Conservation (phyloP, 768 basidiomycete genomes). For the Tubosaeta sp. region DNA sequence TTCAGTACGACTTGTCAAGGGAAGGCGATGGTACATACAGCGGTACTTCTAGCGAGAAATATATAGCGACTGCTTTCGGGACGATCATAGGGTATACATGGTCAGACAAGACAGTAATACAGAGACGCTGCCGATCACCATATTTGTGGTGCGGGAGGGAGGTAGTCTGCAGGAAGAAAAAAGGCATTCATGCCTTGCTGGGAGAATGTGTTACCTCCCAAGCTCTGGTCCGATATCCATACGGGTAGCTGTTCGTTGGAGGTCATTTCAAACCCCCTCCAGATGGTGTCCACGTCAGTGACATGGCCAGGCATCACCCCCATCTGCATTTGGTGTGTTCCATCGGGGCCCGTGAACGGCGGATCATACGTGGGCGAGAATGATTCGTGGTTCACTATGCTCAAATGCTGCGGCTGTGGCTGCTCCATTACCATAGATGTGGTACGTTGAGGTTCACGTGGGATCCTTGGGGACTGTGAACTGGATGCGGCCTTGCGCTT, state of each 20-base stretch:
- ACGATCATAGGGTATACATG: slow-evolving; percentile 26
- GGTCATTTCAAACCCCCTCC: slow-evolving; percentile 70
- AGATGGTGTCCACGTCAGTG: slow-evolving; percentile 58
- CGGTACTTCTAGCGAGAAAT: slow-evolving; percentile 7
- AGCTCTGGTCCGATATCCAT: slow-evolving; percentile 81
- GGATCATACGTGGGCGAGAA: slow-evolving; percentile 58
- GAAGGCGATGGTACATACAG: not conserved
- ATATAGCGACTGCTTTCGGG: slow-evolving; percentile 14
- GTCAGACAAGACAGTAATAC: slow-evolving; percentile 15
- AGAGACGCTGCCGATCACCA: slow-evolving; percentile 48
- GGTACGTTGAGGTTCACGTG: slow-evolving; percentile 52
- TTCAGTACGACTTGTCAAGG: not conserved
- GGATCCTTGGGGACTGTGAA: slow-evolving; percentile 57
- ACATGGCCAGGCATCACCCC: slow-evolving; percentile 23
- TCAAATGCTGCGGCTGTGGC: slow-evolving; percentile 23
- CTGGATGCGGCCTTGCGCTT: slow-evolving; percentile 53
- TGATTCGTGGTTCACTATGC: slow-evolving; percentile 40
- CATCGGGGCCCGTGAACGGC: slow-evolving; percentile 32
- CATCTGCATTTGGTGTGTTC: slow-evolving; percentile 30
- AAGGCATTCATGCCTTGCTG: slow-evolving; percentile 87
- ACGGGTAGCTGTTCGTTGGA: slow-evolving; percentile 74
- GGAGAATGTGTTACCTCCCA: slow-evolving; percentile 71
- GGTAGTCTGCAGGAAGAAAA: slow-evolving; percentile 69
- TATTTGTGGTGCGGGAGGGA: slow-evolving; percentile 68
- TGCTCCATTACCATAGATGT: slow-evolving; percentile 46